Conservation (phyloP, 345 rosid genomes). For the Melaleuca alternifolia region DNA sequence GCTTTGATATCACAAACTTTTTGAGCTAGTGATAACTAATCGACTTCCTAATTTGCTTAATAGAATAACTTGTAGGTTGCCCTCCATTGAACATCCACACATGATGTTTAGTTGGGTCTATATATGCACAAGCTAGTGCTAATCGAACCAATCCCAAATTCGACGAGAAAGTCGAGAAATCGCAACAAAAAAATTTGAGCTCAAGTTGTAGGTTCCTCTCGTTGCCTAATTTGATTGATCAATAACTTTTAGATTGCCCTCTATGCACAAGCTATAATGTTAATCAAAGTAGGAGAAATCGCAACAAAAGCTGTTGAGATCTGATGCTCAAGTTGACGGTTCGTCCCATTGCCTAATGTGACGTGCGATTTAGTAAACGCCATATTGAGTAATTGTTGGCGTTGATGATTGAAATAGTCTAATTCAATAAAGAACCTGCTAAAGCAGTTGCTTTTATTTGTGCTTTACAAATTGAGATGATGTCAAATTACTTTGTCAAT, state of each 20-base stretch:
- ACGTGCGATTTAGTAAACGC: background rate
- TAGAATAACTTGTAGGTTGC: background rate
- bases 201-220: too few species aligned
- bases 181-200: background rate
- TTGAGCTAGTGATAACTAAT: background rate
- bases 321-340: background rate
- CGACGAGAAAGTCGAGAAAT: accelerated
- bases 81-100: background rate
- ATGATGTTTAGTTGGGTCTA: background rate
- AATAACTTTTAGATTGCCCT: too few species aligned
- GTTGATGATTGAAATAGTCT: background rate
- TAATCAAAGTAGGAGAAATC: too few species aligned
- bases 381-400: background rate
- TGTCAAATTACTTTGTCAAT: background rate
- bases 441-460: accelerated
- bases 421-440: background rate
- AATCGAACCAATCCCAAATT: too few species aligned
- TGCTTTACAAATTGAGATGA: background rate
- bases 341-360: background rate
- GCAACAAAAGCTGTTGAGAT: accelerated
- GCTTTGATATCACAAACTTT: background rate
- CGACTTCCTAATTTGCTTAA: background rate
- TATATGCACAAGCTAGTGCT: background rate
- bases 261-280: too few species aligned
- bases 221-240: too few species aligned